phyloP scores from a whole-genome alignment of 441 rosid species.

The Jatropha podagrica region DNA sequence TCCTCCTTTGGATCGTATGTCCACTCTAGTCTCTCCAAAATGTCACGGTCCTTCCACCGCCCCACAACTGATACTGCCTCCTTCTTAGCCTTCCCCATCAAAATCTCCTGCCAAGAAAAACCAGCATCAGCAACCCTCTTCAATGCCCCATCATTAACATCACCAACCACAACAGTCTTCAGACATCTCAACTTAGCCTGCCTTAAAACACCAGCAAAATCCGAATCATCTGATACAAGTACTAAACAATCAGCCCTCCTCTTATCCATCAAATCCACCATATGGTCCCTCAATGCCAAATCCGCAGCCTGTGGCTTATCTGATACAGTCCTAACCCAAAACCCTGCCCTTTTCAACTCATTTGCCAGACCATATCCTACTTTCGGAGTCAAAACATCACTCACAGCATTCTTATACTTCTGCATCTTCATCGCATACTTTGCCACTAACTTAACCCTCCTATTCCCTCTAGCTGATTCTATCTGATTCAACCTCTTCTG shows the following conservation, averaged over 20 bases:
- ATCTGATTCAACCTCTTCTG: conserved; percentile 75
- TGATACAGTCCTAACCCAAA: conserved; percentile 60
- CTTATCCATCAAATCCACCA: conserved; percentile 74
- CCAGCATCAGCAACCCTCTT: conserved; percentile 72
- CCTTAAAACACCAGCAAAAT: conserved; percentile 58
- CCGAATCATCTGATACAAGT: conserved; percentile 85
- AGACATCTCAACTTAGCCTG: conserved; percentile 77
- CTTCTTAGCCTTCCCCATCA: conserved; percentile 85
- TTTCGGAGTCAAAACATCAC: conserved; percentile 57
- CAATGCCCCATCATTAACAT: conserved; percentile 56
- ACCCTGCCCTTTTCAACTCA: conserved; percentile 76
- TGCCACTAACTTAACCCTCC: conserved; percentile 65
- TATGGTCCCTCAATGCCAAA: conserved; percentile 66
- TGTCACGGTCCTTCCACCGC: conserved; percentile 69
- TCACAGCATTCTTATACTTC: conserved; percentile 64
- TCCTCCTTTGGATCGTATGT: conserved; percentile 58
- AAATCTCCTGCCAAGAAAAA: conserved; percentile 80
- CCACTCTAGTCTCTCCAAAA: conserved; percentile 78
- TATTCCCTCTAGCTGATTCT: conserved; percentile 72
- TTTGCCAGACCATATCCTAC: conserved; percentile 71
- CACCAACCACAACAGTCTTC: conserved; percentile 78
- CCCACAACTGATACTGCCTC: conserved; percentile 69
- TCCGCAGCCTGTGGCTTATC: conserved; percentile 81
- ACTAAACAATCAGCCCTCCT: conserved; percentile 72
- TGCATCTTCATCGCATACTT: conserved; percentile 80